Percentiles rank a stretch among this genome's conserved stretches.
phyloP scores from a whole-genome alignment of 2,329 filamentous ascomycete genomes.

The Aureobasidium lini region DNA sequence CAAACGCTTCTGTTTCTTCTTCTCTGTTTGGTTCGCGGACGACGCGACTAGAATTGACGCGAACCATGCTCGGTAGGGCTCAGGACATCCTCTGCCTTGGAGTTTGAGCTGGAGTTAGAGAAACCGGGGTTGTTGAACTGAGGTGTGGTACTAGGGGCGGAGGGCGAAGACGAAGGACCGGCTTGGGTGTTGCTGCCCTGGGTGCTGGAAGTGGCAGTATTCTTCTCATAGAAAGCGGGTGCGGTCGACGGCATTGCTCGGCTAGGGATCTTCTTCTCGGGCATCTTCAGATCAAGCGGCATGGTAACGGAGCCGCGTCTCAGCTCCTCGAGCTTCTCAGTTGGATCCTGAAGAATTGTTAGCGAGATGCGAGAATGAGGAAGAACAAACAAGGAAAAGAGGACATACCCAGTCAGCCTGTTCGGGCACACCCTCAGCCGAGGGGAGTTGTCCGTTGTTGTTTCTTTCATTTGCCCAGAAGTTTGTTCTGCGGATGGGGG shows the following conservation, averaged over 20 bases:
- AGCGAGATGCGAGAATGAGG: background rate
- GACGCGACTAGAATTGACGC: constrained; percentile 11
- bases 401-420: constrained; percentile 91
- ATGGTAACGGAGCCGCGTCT: constrained; percentile 35
- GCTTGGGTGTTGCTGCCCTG: background rate
- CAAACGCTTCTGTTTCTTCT: background rate
- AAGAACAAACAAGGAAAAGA: background rate
- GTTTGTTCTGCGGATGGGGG: constrained; percentile 61
- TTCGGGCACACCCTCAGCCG: constrained; percentile 73
- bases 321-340: constrained; percentile 39
- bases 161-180: background rate
- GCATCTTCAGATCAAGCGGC: constrained; percentile 24
- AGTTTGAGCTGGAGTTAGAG: background rate
- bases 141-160: background rate
- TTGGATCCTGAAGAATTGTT: constrained; percentile 34
- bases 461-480: constrained; percentile 60
- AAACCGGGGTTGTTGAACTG: constrained; percentile 3
- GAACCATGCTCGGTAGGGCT: constrained; percentile 13
- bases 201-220: background rate
- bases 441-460: constrained; percentile 55
- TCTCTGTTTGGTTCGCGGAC: background rate
- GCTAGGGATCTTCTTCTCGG: constrained; percentile 20
- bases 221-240: background rate
- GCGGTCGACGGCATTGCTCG: constrained; percentile 24
- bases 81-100: constrained; percentile 1